Conservation (phyloP, 2,329 filamentous ascomycete genomes). For the Clonostachys byssicola region DNA sequence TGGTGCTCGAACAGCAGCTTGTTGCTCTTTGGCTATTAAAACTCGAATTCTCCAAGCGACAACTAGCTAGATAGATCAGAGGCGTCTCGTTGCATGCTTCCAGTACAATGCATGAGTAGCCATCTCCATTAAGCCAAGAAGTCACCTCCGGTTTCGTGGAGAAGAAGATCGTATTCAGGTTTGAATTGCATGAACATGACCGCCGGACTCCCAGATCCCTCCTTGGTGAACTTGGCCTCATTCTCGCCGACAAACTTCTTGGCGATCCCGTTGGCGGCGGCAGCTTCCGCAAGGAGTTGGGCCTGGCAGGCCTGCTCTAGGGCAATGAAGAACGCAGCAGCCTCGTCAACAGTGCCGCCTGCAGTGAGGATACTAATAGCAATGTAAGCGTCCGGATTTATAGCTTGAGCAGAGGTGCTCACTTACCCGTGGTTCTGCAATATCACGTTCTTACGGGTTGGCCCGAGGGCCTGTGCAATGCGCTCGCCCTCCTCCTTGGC, state of each 20-base stretch:
- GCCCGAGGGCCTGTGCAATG: constrained; percentile 53
- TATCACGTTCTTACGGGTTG: constrained; percentile 45
- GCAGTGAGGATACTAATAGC: constrained; percentile 48
- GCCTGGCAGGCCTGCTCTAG: constrained; percentile 24
- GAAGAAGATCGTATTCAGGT: not conserved
- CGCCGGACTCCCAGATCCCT: not conserved
- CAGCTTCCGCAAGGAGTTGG: constrained; percentile 34
- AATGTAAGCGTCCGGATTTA: too few relatives aligned
- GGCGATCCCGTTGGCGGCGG: constrained; percentile 21
- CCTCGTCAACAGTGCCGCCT: constrained; percentile 62
- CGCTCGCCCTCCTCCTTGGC: constrained; percentile 53
- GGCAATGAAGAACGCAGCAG: constrained; percentile 55
- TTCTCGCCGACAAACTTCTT: constrained; percentile 25
- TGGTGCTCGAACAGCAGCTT: too few relatives aligned
- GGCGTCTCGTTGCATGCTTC: too few relatives aligned
- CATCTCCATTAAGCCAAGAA: too few relatives aligned
- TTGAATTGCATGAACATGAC: not conserved
- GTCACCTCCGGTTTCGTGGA: too few relatives aligned
- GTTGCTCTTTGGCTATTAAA: too few relatives aligned
- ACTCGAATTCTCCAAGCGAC: too few relatives aligned
- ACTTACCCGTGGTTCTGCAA: constrained; percentile 52
- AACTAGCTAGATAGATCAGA: too few relatives aligned
- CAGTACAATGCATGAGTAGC: too few relatives aligned
- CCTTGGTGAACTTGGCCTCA: constrained; percentile 28
- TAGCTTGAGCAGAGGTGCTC: too few relatives aligned